A percentile compares a stretch with the other conserved stretches of the same genome.
Evolutionary conservation across 2,329 filamentous ascomycete species (phyloP).

Genomic region (Chaetomiaceae sp.): DNA sequence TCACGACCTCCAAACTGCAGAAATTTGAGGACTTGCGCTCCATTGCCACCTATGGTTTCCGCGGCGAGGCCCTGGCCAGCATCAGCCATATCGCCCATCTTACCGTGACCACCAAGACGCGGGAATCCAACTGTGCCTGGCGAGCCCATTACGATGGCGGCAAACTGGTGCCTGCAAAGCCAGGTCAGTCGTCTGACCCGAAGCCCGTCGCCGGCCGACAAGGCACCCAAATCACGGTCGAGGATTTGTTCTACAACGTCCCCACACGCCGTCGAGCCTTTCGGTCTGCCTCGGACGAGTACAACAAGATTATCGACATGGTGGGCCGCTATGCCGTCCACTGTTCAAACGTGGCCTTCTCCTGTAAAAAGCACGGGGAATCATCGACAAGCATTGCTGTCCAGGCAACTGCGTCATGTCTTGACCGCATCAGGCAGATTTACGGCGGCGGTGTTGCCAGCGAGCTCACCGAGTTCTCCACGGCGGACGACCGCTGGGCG

Average conservation of each 20-base stretch:
- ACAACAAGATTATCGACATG: slow-evolving; percentile 94
- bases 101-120: slow-evolving; percentile 88
- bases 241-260: slow-evolving; percentile 96
- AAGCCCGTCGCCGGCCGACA: slow-evolving; percentile 80
- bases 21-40: slow-evolving; percentile 85
- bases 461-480: slow-evolving; percentile 72
- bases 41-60: slow-evolving; percentile 95
- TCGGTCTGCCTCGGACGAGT: slow-evolving; percentile 86
- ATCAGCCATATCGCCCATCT: slow-evolving; percentile 98
- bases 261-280: slow-evolving; percentile 85
- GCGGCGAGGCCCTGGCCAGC: slow-evolving; percentile 90
- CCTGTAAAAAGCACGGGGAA: slow-evolving; percentile 94
- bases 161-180: slow-evolving; percentile 73
- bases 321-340: slow-evolving; percentile 91
- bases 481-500: slow-evolving; percentile 69
- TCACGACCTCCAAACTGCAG: slow-evolving; percentile 94
- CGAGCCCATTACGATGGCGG: slow-evolving; percentile 82
- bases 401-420: slow-evolving; percentile 61
- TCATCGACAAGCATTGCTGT: slow-evolving; percentile 76
- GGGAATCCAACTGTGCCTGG: slow-evolving; percentile 82
- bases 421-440: slow-evolving; percentile 85
- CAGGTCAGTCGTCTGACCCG: slow-evolving; percentile 78
- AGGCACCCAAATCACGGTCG: slow-evolving; percentile 92
- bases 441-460: slow-evolving; percentile 80
- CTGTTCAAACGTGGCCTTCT: slow-evolving; percentile 84